Conservation (phyloP, 495 filamentous ascomycete species). For the Penicillium coprophilum region DNA sequence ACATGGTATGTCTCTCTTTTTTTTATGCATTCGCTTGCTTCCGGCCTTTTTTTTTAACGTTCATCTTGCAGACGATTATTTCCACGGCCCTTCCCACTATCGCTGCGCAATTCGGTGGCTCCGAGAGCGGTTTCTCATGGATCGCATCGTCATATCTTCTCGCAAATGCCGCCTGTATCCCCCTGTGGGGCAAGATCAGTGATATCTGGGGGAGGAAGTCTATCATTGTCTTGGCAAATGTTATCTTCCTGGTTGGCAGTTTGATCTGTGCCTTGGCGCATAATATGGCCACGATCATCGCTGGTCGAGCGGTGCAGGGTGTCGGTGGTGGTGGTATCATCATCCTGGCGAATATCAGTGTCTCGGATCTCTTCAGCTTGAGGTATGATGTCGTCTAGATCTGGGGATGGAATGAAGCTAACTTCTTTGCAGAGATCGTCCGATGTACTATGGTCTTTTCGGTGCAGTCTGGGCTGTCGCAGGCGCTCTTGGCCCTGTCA, state of each 20-base stretch:
- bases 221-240: conserved; percentile 69
- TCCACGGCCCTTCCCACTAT: conserved; percentile 63
- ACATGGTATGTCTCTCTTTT: conserved; percentile 40
- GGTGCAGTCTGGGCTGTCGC: conserved; percentile 75
- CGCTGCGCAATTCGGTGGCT: conserved; percentile 58
- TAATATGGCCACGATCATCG: conserved; percentile 72
- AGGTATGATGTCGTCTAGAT: conserved; percentile 33
- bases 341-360: conserved; percentile 76
- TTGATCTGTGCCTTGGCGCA: conserved; percentile 67
- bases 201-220: conserved; percentile 88
- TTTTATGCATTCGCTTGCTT: background rate
- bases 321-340: conserved; percentile 81
- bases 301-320: conserved; percentile 76
- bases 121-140: conserved; percentile 71
- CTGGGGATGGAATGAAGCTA: conserved; percentile 8
- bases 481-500: conserved; percentile 67
- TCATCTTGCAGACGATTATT: conserved; percentile 45
- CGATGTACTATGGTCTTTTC: conserved; percentile 62
- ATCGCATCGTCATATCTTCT: conserved; percentile 72
- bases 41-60: background rate
- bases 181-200: conserved; percentile 78
- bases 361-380: conserved; percentile 78
- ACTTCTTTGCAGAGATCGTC: conserved; percentile 51
- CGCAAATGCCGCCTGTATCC: conserved; percentile 65
- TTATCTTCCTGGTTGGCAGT: conserved; percentile 73